Base-by-base conservation (phyloP, 75 land plant species). In the Chamaecyparis obtusa region DNA sequence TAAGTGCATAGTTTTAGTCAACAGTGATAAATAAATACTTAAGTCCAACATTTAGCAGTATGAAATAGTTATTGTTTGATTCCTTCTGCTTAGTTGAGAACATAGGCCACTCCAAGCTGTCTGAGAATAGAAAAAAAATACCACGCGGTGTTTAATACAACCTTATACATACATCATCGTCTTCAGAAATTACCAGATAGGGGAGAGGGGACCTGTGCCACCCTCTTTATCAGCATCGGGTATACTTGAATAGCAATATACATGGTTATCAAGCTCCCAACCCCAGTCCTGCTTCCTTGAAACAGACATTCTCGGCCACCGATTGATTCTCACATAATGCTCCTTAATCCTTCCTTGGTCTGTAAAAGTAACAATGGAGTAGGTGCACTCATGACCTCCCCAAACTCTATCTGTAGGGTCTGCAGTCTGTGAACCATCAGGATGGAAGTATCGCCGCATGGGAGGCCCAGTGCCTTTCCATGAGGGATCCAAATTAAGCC, bases 331-430 rank as follows among this genome's bases (percentile, higher is more conserved):
- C 84, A 95, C 96, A 89, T 94, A 95, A 74, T 92, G 93, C 37
- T 89, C 88, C 87, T 92, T 90, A 55, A 94, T 91, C 41, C 54
- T 85, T 24, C 90, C 92, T 48, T 90, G 91, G 71, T 86, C 91
- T 1, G 85, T 35, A 39, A 85, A 54, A 17, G 93, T 90, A 10
- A 95, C 91, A 24, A 92, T 89, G 2, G 90, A 89, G 84, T 90
- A 95, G 71, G 90, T 88, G 86, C 91, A 90, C 69, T 94, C 96
- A 85, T 95, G 96, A 1, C 96, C 96, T 30, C 96, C 96, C 96
- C 95, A 95, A 10, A 94, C 94, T 83, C 49, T 54, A 85, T 95
- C 96, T 46, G 76, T 86, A 32, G 93, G 91, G 60, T 92, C 93
- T 69, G 96, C 95, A 51, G 93, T 92, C 75, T 89, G 89, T 27